Percentiles rank a stretch among this genome's conserved stretches.
Evolutionary conservation across 208 protist species (phyloP).

Genomic region (Leishmania mexicana): DNA sequence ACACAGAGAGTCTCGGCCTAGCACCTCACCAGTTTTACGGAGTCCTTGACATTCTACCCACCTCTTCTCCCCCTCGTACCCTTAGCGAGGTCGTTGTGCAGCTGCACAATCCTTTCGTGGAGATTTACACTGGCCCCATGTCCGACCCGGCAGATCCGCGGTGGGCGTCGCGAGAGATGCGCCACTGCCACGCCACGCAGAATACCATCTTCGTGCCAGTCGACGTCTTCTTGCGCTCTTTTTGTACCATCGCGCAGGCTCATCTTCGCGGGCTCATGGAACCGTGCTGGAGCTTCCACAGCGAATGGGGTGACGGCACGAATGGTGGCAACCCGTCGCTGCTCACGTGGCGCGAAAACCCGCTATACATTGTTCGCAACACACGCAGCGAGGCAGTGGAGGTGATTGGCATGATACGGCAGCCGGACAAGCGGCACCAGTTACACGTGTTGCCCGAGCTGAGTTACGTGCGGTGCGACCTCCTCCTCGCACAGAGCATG

Average conservation of each 20-base stretch:
- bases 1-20: slow-evolving; percentile 38
- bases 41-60: slow-evolving; percentile 48
- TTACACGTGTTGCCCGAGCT: slow-evolving; percentile 60
- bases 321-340: slow-evolving; percentile 73
- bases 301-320: slow-evolving; percentile 67
- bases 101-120: slow-evolving; percentile 61
- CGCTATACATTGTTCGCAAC: slow-evolving; percentile 66
- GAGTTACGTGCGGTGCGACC: slow-evolving; percentile 67
- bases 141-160: slow-evolving; percentile 40
- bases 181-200: slow-evolving; percentile 17
- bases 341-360: slow-evolving; percentile 75
- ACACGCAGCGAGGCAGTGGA: slow-evolving; percentile 39
- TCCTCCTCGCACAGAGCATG: slow-evolving; percentile 56
- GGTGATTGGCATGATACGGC: slow-evolving; percentile 65
- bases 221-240: slow-evolving; percentile 45
- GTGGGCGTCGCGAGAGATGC: slow-evolving; percentile 44
- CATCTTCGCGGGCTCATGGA: slow-evolving; percentile 43
- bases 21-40: slow-evolving; percentile 53
- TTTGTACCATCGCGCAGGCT: slow-evolving; percentile 49
- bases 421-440: slow-evolving; percentile 74
- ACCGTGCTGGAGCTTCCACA: slow-evolving; percentile 62
- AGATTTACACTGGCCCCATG: slow-evolving; percentile 68
- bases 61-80: slow-evolving; percentile 20
- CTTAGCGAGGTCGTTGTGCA: slow-evolving; percentile 56
- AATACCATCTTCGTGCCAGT: slow-evolving; percentile 66